phyloP scores from a whole-genome alignment of 192 early-diverging fungal genomes.

The Piromyces finnis region DNA sequence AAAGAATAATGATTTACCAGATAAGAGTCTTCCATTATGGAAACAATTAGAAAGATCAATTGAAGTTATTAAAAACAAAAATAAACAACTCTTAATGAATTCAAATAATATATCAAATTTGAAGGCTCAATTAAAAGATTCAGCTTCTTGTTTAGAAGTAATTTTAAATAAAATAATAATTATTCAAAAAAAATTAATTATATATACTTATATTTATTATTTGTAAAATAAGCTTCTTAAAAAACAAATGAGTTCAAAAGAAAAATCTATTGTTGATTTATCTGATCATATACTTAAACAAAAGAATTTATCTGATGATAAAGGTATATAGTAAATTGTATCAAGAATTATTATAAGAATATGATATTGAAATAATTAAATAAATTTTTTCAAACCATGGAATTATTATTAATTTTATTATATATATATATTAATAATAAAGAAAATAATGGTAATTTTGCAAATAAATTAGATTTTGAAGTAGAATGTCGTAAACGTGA shows the following conservation, averaged over 20 bases:
- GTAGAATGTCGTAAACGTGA: not conserved
- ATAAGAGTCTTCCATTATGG: constrained; percentile 20
- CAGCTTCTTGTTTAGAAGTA: not conserved
- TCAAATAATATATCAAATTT: not conserved
- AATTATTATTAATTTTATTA: no score
- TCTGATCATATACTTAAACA: not conserved
- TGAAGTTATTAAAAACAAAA: not conserved
- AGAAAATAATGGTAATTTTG: not conserved
- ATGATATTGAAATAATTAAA: no score
- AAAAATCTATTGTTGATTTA: not conserved
- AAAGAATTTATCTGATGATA: not conserved
- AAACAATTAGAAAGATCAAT: constrained; percentile 22
- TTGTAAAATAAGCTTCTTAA: no score
- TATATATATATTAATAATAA: no score
- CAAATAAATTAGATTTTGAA: not conserved
- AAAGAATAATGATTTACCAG: constrained; percentile 16
- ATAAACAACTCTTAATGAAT: not conserved
- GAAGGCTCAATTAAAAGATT: not conserved
- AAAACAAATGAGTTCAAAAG: not conserved
- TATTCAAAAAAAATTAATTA: no score
- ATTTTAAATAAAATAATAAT: not conserved
- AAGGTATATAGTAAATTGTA: not conserved
- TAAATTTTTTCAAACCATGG: no score
- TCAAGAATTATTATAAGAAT: no score
- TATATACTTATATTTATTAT: no score